Percentiles rank a stretch among this genome's conserved stretches.
These are phyloP conservation scores for Pestalotiopsis sp. DNA, from an alignment of 2,329 filamentous ascomycete genomes.

Conservation along the genomic window DNA sequence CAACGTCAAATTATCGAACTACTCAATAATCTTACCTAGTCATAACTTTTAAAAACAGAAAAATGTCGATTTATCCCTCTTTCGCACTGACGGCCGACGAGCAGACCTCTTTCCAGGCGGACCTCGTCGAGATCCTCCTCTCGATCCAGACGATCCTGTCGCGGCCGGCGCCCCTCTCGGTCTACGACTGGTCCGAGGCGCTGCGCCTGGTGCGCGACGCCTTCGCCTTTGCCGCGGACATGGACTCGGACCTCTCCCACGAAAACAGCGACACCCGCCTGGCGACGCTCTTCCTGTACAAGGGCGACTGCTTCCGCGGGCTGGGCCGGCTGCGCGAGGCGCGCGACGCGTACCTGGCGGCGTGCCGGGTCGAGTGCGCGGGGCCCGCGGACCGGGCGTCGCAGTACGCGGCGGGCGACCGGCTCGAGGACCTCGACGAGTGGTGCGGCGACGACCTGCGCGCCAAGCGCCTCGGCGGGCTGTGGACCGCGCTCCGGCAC, in stretches of 20 bases:
- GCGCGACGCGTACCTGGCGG: conserved; percentile 2
- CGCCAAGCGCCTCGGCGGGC: neutral
- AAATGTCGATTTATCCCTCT: neutral
- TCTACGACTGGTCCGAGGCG: conserved; percentile 10
- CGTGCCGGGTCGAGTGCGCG: neutral
- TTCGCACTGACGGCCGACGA: neutral
- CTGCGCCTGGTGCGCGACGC: conserved; percentile 2
- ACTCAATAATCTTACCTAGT: neutral
- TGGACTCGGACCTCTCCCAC: neutral
- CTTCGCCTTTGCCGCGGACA: neutral
- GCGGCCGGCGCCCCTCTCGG: neutral
- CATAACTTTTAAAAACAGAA: neutral
- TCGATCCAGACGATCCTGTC: neutral
- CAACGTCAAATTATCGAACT: neutral
- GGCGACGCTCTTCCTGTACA: conserved; percentile 4
- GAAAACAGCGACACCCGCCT: neutral
- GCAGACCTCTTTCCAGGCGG: neutral
- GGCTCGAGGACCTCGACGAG: neutral
- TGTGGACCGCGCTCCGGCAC: neutral
- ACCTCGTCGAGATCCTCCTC: neutral
- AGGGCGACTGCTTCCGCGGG: conserved; percentile 9
- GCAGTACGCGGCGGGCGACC: neutral
- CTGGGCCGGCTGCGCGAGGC: conserved; percentile 4
- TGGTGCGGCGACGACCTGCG: neutral
- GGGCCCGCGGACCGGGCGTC: neutral